Base-by-base conservation (phyloP, 495 filamentous ascomycete species). In the Tuber magnatum region DNA sequence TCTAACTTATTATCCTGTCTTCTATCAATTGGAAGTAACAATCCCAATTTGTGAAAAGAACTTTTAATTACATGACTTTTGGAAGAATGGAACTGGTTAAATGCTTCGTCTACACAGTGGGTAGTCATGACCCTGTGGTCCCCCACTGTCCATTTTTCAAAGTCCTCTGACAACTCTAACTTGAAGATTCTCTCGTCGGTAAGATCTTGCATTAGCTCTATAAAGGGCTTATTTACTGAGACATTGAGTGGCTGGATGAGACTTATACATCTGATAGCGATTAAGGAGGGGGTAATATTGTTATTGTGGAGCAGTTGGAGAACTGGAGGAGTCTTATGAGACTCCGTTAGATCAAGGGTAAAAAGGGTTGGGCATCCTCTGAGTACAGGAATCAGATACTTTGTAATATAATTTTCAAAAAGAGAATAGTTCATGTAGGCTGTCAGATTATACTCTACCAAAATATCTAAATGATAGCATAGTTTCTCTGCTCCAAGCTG, bases 371-470 rank as follows among this genome's bases (percentile, higher is more conserved):
- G 40, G 6, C 10, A 3, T 12, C 40, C 44, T 35, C 32, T 20
- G 20, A 75, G 68, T n/a, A 39, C 41, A 14, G 74, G 41, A 16
- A 75, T 12, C 2, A 75, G 24, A 1, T 75, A 6, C 0, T 48
- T 20, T 51, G 48, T 32, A 38, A 71, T 69, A 28, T 46, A 75
- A n/a, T 35, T n/a, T 10, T 38, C 18, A 61, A 75, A 71, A 20
- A 75, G 39, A 2, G 18, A 7, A n/a, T 75, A 3, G 9, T 71
- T 75, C 39, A 70, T 75, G 39, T 78, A 78, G 6, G 56, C 42
- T 8, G 24, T 48, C 40, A 22, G 41, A 69, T 71, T 51, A 39
- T 51, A 51, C 14, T 16, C 41, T 28, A 71, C 70, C 28, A n/a
- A 14, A 44, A 71, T 18, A 43, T 46, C 1, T 0, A 20, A 40